A percentile compares a stretch with the other conserved stretches of the same genome.
Evolutionary conservation across 495 filamentous ascomycete genomes (phyloP).

Genomic region (Viridothelium virens): DNA sequence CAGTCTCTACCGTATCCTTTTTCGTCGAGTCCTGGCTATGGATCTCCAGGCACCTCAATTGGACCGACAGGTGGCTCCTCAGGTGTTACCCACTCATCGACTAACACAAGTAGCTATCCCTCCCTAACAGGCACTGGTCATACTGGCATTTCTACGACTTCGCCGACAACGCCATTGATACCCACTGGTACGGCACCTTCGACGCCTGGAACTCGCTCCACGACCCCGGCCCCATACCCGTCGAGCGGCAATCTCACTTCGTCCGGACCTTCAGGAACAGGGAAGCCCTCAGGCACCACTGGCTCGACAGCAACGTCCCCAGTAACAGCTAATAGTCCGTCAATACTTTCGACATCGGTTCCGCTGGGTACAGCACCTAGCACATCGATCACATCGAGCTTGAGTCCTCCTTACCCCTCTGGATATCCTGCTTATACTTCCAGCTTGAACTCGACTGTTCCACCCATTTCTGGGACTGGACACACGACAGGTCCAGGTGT

Average conservation of each 20-base stretch:
- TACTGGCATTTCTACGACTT: not conserved
- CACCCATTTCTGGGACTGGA: not conserved
- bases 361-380: not conserved
- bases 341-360: not conserved
- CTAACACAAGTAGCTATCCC: not conserved
- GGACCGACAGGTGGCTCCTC: not conserved
- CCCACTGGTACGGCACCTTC: not conserved
- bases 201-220: not conserved
- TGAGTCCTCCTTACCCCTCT: not conserved
- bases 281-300: not conserved
- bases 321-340: not conserved
- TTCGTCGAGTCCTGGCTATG: too few relatives aligned
- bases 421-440: too few relatives aligned
- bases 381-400: not conserved
- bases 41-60: too few relatives aligned
- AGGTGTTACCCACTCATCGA: not conserved
- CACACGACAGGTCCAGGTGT: not conserved
- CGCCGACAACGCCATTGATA: not conserved
- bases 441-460: not conserved
- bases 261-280: not conserved
- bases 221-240: not conserved
- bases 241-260: not conserved
- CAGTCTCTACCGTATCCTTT: too few relatives aligned
- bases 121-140: not conserved
- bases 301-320: not conserved